Evolutionary conservation across 2,329 filamentous ascomycete species (phyloP).

Genomic region (Trichoderma sp.): DNA sequence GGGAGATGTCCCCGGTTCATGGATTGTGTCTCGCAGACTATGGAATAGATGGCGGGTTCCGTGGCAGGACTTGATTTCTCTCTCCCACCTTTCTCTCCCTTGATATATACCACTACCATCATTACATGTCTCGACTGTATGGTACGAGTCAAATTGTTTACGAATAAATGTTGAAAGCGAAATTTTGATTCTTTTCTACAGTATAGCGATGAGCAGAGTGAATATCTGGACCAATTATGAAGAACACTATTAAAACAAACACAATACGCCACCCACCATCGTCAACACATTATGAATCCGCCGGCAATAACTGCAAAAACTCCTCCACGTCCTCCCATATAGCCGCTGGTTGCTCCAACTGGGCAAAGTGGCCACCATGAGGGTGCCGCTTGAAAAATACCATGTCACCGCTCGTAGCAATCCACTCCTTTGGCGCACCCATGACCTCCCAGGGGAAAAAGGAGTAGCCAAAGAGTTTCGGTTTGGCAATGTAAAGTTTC

Average conservation of each 20-base stretch:
- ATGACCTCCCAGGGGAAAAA: not conserved
- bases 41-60: slow-evolving; percentile 20
- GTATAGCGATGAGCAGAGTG: not conserved
- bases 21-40: slow-evolving; percentile 18
- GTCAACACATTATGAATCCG: not conserved
- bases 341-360: slow-evolving; percentile 6
- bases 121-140: not conserved
- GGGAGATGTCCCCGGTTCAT: slow-evolving; percentile 18
- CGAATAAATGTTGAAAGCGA: not conserved
- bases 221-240: not conserved
- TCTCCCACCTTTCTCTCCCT: not conserved
- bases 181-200: not conserved
- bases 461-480: not conserved
- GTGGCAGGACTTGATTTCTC: not conserved
- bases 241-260: not conserved
- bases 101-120: not conserved
- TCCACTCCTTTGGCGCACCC: not conserved
- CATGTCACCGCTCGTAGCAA: not conserved
- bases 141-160: not conserved
- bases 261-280: not conserved
- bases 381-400: slow-evolving; percentile 6
- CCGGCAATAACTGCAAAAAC: not conserved
- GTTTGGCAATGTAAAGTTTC: not conserved
- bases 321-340: slow-evolving; percentile 4
- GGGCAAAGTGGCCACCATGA: slow-evolving; percentile 1